Conservation (phyloP, 208 protist species). For the Zelonia costaricensis region DNA sequence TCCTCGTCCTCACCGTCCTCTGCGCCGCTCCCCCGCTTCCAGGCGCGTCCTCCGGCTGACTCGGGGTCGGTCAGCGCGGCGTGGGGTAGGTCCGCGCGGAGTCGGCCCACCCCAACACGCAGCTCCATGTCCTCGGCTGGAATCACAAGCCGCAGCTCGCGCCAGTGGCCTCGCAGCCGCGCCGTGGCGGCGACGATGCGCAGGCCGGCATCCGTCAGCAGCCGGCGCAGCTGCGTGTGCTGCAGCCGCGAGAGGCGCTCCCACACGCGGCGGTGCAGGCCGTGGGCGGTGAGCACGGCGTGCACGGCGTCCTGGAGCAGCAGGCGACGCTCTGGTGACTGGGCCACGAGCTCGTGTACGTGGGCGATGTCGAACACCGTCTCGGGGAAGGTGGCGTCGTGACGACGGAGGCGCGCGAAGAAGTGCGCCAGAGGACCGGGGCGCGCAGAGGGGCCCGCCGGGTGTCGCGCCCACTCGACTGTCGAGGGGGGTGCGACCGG, state of each 20-base stretch:
- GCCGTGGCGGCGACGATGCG: conserved; percentile 44
- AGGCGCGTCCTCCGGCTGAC: no score
- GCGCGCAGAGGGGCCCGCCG: conserved; percentile 8
- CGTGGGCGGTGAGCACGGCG: conserved; percentile 56
- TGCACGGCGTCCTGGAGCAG: conserved; percentile 72
- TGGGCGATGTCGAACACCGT: conserved; percentile 57
- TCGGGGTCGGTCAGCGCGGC: not conserved
- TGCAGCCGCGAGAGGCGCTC: conserved; percentile 16
- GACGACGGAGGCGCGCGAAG: conserved; percentile 46
- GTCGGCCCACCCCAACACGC: not conserved
- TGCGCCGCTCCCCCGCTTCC: no score
- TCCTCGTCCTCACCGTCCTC: not conserved
- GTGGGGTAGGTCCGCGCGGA: conserved; percentile 18
- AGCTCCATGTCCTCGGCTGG: conserved; percentile 34
- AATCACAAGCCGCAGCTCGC: conserved; percentile 47
- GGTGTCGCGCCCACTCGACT: not conserved
- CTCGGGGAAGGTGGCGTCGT: conserved; percentile 16
- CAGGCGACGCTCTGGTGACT: conserved; percentile 62
- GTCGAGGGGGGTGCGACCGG: not conserved
- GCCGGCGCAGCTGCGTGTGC: conserved; percentile 27
- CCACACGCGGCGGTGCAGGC: conserved; percentile 14
- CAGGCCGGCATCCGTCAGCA: conserved; percentile 49
- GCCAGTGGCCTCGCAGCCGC: conserved; percentile 19
- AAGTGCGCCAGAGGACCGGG: conserved; percentile 55
- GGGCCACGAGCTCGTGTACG: conserved; percentile 44